Conservation (phyloP, 768 basidiomycete species). For the Inosperma sp. region DNA sequence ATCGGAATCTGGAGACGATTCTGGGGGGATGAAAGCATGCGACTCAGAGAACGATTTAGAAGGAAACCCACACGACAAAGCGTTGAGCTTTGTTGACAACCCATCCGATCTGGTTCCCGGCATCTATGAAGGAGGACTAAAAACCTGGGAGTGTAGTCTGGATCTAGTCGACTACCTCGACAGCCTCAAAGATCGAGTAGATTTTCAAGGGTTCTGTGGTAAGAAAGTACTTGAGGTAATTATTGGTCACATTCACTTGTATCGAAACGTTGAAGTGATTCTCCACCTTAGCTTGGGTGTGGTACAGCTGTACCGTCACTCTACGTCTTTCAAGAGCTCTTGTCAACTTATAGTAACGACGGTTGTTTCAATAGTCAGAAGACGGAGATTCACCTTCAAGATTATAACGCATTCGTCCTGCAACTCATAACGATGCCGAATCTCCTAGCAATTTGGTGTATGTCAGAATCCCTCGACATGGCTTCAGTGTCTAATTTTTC, state of each 20-base stretch:
- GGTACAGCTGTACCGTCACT: constrained; percentile 86
- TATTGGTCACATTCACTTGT: neutral
- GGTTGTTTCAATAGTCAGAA: constrained; percentile 16
- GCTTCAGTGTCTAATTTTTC: neutral
- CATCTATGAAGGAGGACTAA: constrained; percentile 92
- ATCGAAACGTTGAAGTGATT: neutral
- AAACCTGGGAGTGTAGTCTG: constrained; percentile 96
- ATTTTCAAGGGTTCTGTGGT: constrained; percentile 32
- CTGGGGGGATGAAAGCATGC: constrained; percentile 2
- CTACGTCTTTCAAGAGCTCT: constrained; percentile 61
- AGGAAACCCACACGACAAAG: constrained; percentile 16
- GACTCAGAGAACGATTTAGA: constrained; percentile 20
- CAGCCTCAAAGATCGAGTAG: constrained; percentile 21
- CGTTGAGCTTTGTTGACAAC: constrained; percentile 66
- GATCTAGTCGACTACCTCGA: constrained; percentile 74
- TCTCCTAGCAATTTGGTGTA: constrained; percentile 77
- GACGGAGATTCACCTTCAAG: constrained; percentile 76
- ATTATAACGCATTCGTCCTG: constrained; percentile 83
- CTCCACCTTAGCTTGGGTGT: constrained; percentile 71
- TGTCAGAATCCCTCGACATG: constrained; percentile 25
- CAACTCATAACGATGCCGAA: constrained; percentile 79
- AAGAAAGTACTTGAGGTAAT: constrained; percentile 70
- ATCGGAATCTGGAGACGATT: constrained; percentile 38
- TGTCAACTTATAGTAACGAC: constrained; percentile 41
- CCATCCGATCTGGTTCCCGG: constrained; percentile 89